Evolutionary conservation across 1,284 basidiomycete species (phyloP).

Genomic region (Naganishia liquefaciens): DNA sequence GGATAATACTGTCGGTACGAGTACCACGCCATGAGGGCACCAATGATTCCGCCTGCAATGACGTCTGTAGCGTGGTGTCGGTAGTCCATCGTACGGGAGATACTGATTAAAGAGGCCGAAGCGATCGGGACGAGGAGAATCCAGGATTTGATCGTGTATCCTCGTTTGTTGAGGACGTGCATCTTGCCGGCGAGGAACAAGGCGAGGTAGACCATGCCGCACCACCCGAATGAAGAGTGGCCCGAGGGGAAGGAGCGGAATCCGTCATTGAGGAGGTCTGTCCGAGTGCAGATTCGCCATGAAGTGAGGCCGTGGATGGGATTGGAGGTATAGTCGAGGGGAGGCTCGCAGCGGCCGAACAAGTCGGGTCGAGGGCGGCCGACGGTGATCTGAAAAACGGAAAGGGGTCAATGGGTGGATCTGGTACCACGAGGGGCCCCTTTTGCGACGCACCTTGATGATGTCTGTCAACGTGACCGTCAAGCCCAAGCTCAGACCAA

Average conservation of each 20-base stretch:
- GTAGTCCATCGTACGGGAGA: conserved; percentile 74
- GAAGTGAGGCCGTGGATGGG: conserved; percentile 72
- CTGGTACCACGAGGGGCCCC: neutral
- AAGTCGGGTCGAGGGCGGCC: conserved; percentile 87
- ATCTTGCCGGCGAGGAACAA: conserved; percentile 44
- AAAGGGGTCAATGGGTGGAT: neutral
- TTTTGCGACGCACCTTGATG: conserved; percentile 59
- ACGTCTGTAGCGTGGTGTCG: conserved; percentile 44
- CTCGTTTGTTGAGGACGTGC: conserved; percentile 45
- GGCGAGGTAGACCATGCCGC: conserved; percentile 51
- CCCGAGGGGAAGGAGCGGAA: conserved; percentile 92
- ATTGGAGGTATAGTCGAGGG: conserved; percentile 61
- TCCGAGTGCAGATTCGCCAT: conserved; percentile 75
- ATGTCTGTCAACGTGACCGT: conserved; percentile 73
- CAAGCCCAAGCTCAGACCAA: conserved; percentile 42
- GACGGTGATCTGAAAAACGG: conserved; percentile 60
- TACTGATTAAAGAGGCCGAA: conserved; percentile 77
- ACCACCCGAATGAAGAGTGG: conserved; percentile 67
- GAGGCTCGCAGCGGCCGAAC: conserved; percentile 78
- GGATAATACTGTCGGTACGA: conserved; percentile 53
- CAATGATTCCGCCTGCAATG: conserved; percentile 48
- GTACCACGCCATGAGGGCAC: conserved; percentile 46
- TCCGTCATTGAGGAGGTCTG: conserved; percentile 73
- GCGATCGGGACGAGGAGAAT: conserved; percentile 72
- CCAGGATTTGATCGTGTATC: conserved; percentile 85